Conservation (phyloP, 1,139 yeast genomes). For the Yarrowia galli region DNA sequence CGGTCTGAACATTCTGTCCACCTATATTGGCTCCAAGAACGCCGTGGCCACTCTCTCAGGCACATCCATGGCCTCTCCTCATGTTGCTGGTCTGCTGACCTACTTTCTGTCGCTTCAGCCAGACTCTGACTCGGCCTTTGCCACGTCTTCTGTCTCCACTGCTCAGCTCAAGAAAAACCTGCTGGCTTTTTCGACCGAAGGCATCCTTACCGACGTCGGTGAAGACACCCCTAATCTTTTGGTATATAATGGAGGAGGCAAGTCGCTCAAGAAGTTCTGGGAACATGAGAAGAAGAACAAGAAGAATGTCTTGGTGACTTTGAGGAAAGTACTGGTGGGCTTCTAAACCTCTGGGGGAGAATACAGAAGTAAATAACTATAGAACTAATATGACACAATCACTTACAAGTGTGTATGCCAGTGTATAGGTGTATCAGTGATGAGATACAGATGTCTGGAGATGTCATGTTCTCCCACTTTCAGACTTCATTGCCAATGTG, state of each 20-base stretch:
- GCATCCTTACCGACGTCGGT: constrained; percentile 73
- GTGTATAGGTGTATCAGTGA: no score
- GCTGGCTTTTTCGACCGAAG: constrained; percentile 77
- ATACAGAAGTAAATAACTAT: no score
- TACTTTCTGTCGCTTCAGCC: constrained; percentile 94
- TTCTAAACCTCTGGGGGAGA: not conserved
- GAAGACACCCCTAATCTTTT: constrained; percentile 85
- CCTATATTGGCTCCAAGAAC: constrained; percentile 80
- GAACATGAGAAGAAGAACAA: not conserved
- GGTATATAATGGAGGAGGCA: constrained; percentile 83
- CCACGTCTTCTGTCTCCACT: constrained; percentile 73
- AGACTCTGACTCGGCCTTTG: constrained; percentile 74
- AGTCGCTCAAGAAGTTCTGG: constrained; percentile 23
- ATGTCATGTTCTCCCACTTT: no score
- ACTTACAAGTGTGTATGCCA: no score
- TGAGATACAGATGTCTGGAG: no score
- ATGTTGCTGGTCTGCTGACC: constrained; percentile 83
- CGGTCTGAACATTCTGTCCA: constrained; percentile 60
- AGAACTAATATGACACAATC: not conserved
- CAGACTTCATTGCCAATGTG: no score
- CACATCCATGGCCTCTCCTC: constrained; percentile 99
- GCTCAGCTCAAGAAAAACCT: constrained; percentile 87
- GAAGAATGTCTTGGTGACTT: not conserved
- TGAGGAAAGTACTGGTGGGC: not conserved
- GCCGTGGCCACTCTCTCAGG: constrained; percentile 94